Evolutionary conservation across 2,329 filamentous ascomycete genomes (phyloP), one percentile per base, ranked within the genome.

Genomic region (Colletotrichum musae): DNA sequence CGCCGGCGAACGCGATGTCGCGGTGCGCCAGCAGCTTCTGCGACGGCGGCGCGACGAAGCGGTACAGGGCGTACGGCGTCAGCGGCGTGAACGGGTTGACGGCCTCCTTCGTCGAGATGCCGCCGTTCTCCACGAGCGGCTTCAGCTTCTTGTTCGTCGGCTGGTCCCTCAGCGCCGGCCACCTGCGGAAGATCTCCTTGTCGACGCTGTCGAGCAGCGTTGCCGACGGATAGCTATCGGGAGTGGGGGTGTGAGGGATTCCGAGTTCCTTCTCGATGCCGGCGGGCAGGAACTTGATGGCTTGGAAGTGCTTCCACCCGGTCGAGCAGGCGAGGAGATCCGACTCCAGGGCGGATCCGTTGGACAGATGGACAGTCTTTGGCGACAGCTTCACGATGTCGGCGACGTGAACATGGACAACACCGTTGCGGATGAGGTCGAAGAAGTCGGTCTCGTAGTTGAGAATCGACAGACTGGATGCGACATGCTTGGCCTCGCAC

Each of bases 381-480:
- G 80, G 73, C 7, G 81, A 79, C 5, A 91, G 79, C 21, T 77
- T 75, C 1, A 77, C 77, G 7, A 91, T 80, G 68, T 91, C 85
- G 13, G 82, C 84, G 18, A 88, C 79, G 68, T 89, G 83, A 3
- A 91, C 77, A 12, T 80, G 80, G 57, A 91, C 82, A 50, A 77
- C 83, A n/a, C 87, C 88, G 18, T 80, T 75, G 45, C 81, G 81
- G 16, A 91, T 84, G 15, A 89, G 77, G 4, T 89, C 86, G 72
- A 89, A 87, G 72, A 91, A 86, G 73, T 87, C 82, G 4, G 82
- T 86, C 1, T 84, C 81, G 72, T 89, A 91, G 75, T 91, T 92
- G 60, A 88, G 80, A 58, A 92, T 90, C 59, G 86, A 87, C 26
- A 91, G 81, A 5, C 83, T 85, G 7, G 84, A 84, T 2, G 84